phyloP scores from a whole-genome alignment of 202 grass and related monocot genomes.

The Eragrostis tef region DNA sequence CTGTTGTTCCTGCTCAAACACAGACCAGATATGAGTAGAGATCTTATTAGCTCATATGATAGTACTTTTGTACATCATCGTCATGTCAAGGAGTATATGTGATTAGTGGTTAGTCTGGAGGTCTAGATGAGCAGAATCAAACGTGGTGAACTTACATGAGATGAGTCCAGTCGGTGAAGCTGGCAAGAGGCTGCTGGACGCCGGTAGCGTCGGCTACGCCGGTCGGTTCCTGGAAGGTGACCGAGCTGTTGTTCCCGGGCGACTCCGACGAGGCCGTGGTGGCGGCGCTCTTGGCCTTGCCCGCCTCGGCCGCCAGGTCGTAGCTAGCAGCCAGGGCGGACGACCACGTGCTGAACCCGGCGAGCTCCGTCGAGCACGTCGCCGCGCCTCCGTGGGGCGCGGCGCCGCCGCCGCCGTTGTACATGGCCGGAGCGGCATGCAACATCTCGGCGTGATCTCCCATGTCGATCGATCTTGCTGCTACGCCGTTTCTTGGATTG shows the following conservation, averaged over 20 bases:
- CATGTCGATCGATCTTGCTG: constrained; percentile 31
- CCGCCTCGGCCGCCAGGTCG: constrained; percentile 32
- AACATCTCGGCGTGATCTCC: constrained; percentile 60
- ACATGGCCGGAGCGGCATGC: constrained; percentile 60
- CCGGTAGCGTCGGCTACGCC: constrained; percentile 38
- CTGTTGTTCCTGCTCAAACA: constrained; percentile 15
- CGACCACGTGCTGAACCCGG: constrained; percentile 49
- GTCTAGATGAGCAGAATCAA: not conserved
- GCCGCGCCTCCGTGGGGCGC: constrained; percentile 20
- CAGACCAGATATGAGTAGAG: not conserved
- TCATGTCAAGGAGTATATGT: constrained; percentile 19
- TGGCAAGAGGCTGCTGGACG: constrained; percentile 26
- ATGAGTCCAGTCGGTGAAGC: constrained; percentile 61
- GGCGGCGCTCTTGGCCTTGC: constrained; percentile 41
- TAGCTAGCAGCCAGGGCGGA: constrained; percentile 39
- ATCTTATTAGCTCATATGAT: constrained; percentile 23
- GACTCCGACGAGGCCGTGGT: constrained; percentile 65
- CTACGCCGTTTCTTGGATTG: constrained; percentile 20
- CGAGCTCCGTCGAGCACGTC: constrained; percentile 57
- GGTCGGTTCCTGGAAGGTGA: constrained; percentile 59
- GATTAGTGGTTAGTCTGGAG: not conserved
- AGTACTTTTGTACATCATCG: constrained; percentile 1
- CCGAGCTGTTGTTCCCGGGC: constrained; percentile 60
- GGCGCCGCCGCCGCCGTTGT: constrained; percentile 9
- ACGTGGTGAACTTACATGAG: constrained; percentile 52